Evolutionary conservation across 768 basidiomycete genomes (phyloP), one percentile per base, ranked within the genome.

Genomic region (Coprinopsis strossmayeri): DNA sequence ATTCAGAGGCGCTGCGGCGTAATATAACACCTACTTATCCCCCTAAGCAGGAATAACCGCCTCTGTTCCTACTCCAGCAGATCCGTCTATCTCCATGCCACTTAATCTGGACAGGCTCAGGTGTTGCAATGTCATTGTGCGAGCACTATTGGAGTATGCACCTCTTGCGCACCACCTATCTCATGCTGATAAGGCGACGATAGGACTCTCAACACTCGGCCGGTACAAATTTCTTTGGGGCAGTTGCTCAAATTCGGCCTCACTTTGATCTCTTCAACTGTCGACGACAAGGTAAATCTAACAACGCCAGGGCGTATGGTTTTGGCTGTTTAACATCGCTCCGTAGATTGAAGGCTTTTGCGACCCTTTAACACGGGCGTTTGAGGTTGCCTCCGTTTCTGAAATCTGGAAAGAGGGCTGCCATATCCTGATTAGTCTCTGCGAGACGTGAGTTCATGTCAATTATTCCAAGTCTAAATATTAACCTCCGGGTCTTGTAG

Each of bases 181-280:
- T 32, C n/a, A n/a, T n/a, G n/a, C n/a, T n/a, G n/a, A n/a, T n/a
- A n/a, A n/a, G n/a, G n/a, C 44, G n/a, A 58, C 38, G 48, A 48
- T 51, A 89, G 85, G 39, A 67, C 80, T 11, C 62, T 72, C 2
- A 69, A 72, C 1, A 69, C 74, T 37, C 78, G 89, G 7, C 79
- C 85, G 15, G 79, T 91, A 0, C 71, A 74, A 53, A 59, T 91
- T 7, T 87, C 90, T 0, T 56, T 87, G n/a, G 89, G 87, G 3
- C 59, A 69, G 32, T 56, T 90, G 15, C 69, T 75, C 11, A 71
- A 73, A 37, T 73, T 90, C 26, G 69, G 72, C 21, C 59, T 67
- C 21, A 70, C 74, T 7, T 66, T 91, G 15, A 56, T 81, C 58
- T 61, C 65, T 59, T 61, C 78, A 64, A 70, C 72, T 9, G 56